Conservation (phyloP, 208 protist genomes). For the Trypanosoma congolense region DNA sequence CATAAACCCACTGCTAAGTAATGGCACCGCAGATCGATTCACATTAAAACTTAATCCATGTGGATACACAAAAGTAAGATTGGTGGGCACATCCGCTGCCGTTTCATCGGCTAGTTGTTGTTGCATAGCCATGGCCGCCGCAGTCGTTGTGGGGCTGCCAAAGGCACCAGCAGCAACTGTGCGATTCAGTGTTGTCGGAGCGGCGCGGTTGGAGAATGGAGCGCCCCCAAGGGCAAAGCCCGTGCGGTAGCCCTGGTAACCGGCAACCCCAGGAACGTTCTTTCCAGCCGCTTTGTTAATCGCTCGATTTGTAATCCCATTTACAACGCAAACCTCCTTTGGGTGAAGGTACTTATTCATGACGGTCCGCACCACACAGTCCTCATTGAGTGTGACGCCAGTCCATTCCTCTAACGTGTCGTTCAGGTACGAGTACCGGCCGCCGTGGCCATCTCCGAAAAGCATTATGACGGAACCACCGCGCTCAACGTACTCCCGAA, state of each 20-base stretch:
- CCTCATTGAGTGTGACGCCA: conserved; percentile 91
- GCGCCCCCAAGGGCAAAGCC: conserved; percentile 5
- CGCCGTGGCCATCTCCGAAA: conserved; percentile 91
- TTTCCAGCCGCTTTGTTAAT: conserved; percentile 92
- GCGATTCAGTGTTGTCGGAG: conserved; percentile 49
- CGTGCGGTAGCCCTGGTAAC: conserved; percentile 6
- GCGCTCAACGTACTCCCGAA: conserved; percentile 81
- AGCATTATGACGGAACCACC: conserved; percentile 91
- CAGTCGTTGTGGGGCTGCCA: conserved; percentile 25
- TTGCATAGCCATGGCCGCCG: conserved; percentile 20
- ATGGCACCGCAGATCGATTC: conserved; percentile 88
- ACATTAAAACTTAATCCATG: conserved; percentile 94
- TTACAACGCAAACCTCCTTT: conserved; percentile 92
- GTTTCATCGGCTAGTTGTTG: conserved; percentile 34
- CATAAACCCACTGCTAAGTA: conserved; percentile 93
- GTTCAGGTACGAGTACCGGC: conserved; percentile 78
- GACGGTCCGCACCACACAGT: conserved; percentile 92
- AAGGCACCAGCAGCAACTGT: conserved; percentile 29
- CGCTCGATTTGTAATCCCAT: conserved; percentile 93
- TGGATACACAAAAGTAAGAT: conserved; percentile 92
- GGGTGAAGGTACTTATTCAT: conserved; percentile 96
- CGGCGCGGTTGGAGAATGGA: conserved; percentile 10
- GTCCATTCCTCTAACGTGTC: conserved; percentile 81
- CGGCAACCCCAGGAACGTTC: conserved; percentile 45
- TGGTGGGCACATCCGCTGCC: conserved; percentile 36